Evolutionary conservation across 306 rosid genomes (phyloP).

Genomic region (Vigna radiata): DNA sequence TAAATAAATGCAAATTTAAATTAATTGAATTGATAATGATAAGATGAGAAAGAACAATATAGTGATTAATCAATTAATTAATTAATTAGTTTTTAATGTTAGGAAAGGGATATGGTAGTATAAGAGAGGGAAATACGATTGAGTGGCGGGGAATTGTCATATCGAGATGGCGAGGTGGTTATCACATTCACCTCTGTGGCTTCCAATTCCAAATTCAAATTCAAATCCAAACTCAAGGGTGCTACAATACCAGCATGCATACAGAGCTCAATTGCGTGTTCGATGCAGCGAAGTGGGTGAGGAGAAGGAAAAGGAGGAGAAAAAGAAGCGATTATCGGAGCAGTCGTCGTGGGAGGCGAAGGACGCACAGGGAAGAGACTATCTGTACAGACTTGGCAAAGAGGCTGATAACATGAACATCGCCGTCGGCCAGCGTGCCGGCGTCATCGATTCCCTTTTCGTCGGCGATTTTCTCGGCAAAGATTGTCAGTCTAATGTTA

Average conservation of each 20-base stretch:
- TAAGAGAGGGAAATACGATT: neutral
- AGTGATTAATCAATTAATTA: no score
- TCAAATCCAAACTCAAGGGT: neutral
- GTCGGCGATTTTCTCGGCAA: slow-evolving; percentile 86
- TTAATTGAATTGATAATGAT: no score
- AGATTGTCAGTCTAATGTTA: slow-evolving; percentile 59
- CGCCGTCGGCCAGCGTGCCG: slow-evolving; percentile 92
- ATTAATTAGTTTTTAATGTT: neutral
- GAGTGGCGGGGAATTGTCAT: slow-evolving; percentile 5
- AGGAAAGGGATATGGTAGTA: neutral
- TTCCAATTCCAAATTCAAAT: slow-evolving; percentile 39
- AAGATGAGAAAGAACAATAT: no score
- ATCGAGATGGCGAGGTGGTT: slow-evolving; percentile 43
- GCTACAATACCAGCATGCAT: neutral
- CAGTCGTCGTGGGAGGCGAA: slow-evolving; percentile 93
- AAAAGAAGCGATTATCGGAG: slow-evolving; percentile 64
- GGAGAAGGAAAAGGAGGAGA: neutral
- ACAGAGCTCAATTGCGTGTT: slow-evolving; percentile 43
- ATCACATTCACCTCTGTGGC: slow-evolving; percentile 43
- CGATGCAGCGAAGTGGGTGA: slow-evolving; percentile 31
- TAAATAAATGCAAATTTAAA: no score
- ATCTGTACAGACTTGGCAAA: slow-evolving; percentile 80
- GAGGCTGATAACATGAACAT: slow-evolving; percentile 97
- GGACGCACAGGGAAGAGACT: slow-evolving; percentile 80
- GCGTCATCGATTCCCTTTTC: slow-evolving; percentile 83